A percentile compares a stretch with the other conserved stretches of the same genome.
Conservation (phyloP, 2,329 filamentous ascomycete genomes). For the Apiospora hydei region DNA sequence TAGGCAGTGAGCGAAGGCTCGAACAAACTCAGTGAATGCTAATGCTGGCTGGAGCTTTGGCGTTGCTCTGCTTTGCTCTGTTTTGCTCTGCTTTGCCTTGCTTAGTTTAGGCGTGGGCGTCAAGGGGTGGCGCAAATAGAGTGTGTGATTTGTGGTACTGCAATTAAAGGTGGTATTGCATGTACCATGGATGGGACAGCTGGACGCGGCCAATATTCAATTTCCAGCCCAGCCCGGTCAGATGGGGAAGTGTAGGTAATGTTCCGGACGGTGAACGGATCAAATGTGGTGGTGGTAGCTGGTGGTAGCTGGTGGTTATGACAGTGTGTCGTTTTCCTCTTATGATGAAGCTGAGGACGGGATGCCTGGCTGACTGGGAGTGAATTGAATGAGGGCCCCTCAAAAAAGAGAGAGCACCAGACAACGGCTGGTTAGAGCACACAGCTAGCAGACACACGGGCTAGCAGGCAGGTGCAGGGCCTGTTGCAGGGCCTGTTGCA, state of each 20-base stretch:
- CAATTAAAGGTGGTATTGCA: constrained; percentile 2
- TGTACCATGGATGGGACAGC: constrained; percentile 17
- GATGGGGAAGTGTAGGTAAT: constrained; percentile 3
- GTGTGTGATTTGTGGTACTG: constrained; percentile 16
- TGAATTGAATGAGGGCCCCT: constrained; percentile 6
- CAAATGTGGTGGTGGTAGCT: not conserved
- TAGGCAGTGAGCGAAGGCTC: not conserved
- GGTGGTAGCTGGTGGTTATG: not conserved
- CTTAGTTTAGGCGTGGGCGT: constrained; percentile 18
- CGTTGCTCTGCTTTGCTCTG: too few relatives aligned
- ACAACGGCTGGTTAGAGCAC: constrained; percentile 8
- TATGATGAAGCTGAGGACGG: constrained; percentile 16
- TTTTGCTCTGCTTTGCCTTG: not conserved
- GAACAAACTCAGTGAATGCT: constrained; percentile 13
- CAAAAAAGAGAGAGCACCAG: constrained; percentile 9
- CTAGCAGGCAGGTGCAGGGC: not conserved
- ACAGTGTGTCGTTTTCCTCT: constrained; percentile 15
- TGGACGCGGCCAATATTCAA: constrained; percentile 12
- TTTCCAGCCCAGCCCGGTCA: not conserved
- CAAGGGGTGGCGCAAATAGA: constrained; percentile 8
- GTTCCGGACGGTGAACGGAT: constrained; percentile 9
- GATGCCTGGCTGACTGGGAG: constrained; percentile 2
- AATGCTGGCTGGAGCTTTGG: not conserved
- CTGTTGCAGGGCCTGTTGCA: not conserved
- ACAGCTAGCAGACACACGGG: not conserved